Percentiles rank a stretch among this genome's conserved stretches.
Evolutionary conservation across 805 yeast species (phyloP).

Genomic region (Saccharomyces kudriavzevii): DNA sequence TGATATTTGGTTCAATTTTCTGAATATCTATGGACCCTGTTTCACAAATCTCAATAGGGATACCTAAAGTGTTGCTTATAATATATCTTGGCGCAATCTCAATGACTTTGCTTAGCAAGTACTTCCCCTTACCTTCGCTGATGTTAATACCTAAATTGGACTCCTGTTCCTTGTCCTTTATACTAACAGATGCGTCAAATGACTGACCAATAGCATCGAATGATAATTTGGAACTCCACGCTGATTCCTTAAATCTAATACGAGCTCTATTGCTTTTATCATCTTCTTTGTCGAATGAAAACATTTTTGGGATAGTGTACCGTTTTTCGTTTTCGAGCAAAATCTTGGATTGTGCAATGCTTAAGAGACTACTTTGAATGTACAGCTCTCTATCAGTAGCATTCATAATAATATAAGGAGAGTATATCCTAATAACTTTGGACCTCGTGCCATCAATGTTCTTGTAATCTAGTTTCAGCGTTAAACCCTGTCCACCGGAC

Average conservation of each 20-base stretch:
- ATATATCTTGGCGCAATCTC: conserved; percentile 78
- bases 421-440: conserved; percentile 56
- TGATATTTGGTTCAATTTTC: conserved; percentile 39
- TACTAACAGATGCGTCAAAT: conserved; percentile 45
- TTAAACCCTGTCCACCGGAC: conserved; percentile 59
- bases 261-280: conserved; percentile 60
- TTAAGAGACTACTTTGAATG: conserved; percentile 48
- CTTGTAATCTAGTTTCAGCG: conserved; percentile 57
- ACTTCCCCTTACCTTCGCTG: conserved; percentile 79
- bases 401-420: conserved; percentile 81
- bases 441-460: conserved; percentile 42
- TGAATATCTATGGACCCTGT: conserved; percentile 52
- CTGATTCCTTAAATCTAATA: conserved; percentile 58
- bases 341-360: conserved; percentile 42
- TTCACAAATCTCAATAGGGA: conserved; percentile 54
- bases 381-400: conserved; percentile 62
- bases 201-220: conserved; percentile 87
- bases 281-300: conserved; percentile 62
- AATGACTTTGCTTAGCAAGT: conserved; percentile 66
- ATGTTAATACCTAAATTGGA: conserved; percentile 68
- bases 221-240: conserved; percentile 65
- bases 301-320: conserved; percentile 58
- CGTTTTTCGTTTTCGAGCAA: conserved; percentile 18
- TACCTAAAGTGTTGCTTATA: conserved; percentile 51
- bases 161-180: conserved; percentile 48